Evolutionary conservation across 2,329 filamentous ascomycete genomes (phyloP).

Genomic region (Aphanocladium album): DNA sequence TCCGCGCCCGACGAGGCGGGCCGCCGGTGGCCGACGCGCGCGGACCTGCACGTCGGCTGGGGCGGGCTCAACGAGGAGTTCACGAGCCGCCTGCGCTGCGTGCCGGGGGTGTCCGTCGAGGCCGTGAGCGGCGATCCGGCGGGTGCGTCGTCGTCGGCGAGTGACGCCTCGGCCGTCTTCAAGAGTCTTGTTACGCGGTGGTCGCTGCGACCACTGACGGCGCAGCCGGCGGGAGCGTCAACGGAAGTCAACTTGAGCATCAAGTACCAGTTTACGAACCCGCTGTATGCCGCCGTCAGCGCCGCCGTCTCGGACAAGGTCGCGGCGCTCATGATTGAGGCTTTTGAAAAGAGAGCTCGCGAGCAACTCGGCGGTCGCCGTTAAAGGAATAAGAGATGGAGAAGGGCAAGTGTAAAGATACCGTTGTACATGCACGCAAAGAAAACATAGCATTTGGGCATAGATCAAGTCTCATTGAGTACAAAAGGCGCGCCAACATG

Average conservation of each 20-base stretch:
- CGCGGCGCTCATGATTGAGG: conserved; percentile 82
- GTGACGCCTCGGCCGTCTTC: conserved; percentile 50
- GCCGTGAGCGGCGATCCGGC: conserved; percentile 62
- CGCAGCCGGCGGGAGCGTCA: conserved; percentile 20
- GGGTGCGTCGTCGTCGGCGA: conserved; percentile 34
- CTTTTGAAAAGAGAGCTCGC: conserved; percentile 78
- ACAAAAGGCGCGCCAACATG: background rate
- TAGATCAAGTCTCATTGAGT: background rate
- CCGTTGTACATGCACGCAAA: background rate
- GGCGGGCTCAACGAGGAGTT: conserved; percentile 79
- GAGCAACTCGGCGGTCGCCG: conserved; percentile 25
- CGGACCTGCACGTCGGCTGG: conserved; percentile 80
- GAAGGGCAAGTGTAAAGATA: too few relatives aligned
- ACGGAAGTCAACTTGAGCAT: conserved; percentile 75
- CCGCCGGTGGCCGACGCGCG: conserved; percentile 64
- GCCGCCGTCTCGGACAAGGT: conserved; percentile 77
- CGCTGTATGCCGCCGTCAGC: conserved; percentile 80
- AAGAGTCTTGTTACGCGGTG: conserved; percentile 65
- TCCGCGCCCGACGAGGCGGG: conserved; percentile 47
- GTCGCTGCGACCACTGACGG: conserved; percentile 48
- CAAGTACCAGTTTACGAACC: conserved; percentile 80
- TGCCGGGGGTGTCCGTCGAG: conserved; percentile 68
- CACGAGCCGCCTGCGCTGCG: conserved; percentile 72
- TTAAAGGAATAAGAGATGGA: background rate
- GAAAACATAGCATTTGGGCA: background rate